Base-by-base conservation (phyloP, 768 basidiomycete genomes). In the Russula emetica region DNA sequence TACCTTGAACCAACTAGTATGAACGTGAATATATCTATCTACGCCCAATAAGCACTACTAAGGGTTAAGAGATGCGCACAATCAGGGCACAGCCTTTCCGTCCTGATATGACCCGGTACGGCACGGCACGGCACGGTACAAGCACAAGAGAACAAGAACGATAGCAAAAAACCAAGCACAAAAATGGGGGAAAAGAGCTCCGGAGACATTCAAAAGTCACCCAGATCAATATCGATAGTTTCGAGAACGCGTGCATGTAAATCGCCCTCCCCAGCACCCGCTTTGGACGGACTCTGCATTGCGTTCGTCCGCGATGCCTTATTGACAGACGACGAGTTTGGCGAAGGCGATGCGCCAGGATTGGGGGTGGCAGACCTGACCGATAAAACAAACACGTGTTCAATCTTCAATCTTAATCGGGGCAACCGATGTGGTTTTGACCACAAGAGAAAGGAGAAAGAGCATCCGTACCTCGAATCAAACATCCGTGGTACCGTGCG, bases 171-270 rank as follows among this genome's bases (percentile, higher is more conserved):
- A 53, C 34, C 50, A 58, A 53, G 49, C 24, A 34, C 18, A 26
- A 16, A n/a, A 40, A 5, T 42, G 20, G 11, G 8, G 1, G 2
- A 10, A 14, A 38, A 10, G 26, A 10, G 16, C 9, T 11, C 10
- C 11, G 16, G 1, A 47, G 22, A 55, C 38, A 51, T 61, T 67
- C 59, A 91, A 73, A 91, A 91, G 74, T 91, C 89, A 56, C 89
- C 89, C 51, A 91, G 77, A 72, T 91, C 88, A 63, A 91, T 80
- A 67, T 91, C 88, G 67, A 91, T 80, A 32, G 80, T 80, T 54
- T 87, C 84, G 67, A 88, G 81, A 44, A 90, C 72, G 22, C 80
- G 77, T 6, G 81, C 77, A 70, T 86, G 84, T 58, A 87, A 78
- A 38, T 79, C 78, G 22, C 77, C 76, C 70, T 81, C 80, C 62